A percentile compares a stretch with the other conserved stretches of the same genome.
These are phyloP conservation scores for Penicillium nordicum DNA, from an alignment of 2,329 filamentous ascomycete species.

Conservation along the genomic window DNA sequence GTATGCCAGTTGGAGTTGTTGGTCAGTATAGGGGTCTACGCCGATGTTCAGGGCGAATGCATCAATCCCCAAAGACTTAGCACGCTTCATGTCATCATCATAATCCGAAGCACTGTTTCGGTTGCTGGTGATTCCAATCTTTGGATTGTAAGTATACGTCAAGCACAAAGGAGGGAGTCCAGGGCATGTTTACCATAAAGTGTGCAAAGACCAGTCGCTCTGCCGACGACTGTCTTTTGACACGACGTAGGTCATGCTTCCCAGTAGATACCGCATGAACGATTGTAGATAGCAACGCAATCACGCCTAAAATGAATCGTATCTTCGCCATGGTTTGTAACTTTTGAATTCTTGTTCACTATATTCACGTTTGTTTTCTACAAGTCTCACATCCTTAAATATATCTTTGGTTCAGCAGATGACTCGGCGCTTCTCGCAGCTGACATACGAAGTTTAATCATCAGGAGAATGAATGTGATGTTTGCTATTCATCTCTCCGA, in stretches of 20 bases:
- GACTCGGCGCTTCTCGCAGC: not conserved
- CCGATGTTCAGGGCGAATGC: conserved; percentile 53
- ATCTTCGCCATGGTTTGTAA: not conserved
- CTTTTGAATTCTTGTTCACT: not conserved
- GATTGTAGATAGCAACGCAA: not conserved
- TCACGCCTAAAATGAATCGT: not conserved
- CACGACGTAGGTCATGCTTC: not conserved
- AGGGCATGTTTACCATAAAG: conserved; percentile 36
- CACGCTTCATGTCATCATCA: conserved; percentile 48
- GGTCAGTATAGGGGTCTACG: conserved; percentile 42
- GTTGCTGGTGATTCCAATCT: conserved; percentile 48
- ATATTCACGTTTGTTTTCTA: not conserved
- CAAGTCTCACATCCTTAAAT: not conserved
- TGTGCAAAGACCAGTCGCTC: conserved; percentile 42
- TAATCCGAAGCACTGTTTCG: conserved; percentile 45
- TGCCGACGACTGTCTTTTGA: not conserved
- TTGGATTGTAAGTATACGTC: not conserved
- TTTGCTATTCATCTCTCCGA: not conserved
- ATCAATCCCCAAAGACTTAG: conserved; percentile 46
- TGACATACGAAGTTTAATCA: not conserved
- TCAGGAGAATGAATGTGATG: not conserved
- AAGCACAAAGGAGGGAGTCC: accelerated
- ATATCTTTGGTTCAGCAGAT: not conserved
- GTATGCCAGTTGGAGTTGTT: conserved; percentile 50
- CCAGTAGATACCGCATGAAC: not conserved